Evolutionary conservation across 352 stramenopile species (phyloP).

Genomic region (Blastocystis sp.): DNA sequence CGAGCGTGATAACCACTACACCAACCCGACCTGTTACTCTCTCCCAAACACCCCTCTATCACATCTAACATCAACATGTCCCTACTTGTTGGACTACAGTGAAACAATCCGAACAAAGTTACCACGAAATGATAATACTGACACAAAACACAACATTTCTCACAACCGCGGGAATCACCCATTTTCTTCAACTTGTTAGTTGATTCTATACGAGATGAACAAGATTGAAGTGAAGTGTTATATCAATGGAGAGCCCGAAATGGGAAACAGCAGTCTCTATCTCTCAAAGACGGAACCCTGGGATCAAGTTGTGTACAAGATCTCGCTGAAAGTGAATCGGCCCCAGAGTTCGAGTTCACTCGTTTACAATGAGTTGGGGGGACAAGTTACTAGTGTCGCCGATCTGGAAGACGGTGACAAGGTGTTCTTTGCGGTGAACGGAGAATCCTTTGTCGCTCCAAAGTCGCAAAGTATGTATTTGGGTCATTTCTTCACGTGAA

Average conservation of each 20-base stretch:
- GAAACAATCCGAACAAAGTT: no score
- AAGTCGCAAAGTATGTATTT: not conserved
- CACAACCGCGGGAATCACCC: no score
- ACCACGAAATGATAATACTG: no score
- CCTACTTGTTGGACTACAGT: no score
- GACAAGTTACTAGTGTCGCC: constrained; percentile 20
- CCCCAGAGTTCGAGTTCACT: not conserved
- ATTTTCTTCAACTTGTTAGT: not conserved
- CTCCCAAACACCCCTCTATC: no score
- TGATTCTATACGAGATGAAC: constrained; percentile 4
- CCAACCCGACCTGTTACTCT: not conserved
- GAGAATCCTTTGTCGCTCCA: constrained; percentile 34
- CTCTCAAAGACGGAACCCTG: constrained; percentile 40
- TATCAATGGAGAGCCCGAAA: constrained; percentile 43
- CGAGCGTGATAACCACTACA: constrained; percentile 33
- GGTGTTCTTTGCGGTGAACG: constrained; percentile 44
- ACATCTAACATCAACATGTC: no score
- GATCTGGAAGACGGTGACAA: constrained; percentile 51
- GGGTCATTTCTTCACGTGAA: not conserved
- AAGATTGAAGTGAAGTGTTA: constrained; percentile 55
- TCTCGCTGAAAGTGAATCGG: constrained; percentile 41
- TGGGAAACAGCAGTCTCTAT: constrained; percentile 47
- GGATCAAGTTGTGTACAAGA: constrained; percentile 55
- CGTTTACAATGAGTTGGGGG: constrained; percentile 56
- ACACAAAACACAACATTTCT: no score